Evolutionary conservation across 257 asterid genomes (phyloP), one percentile per base, ranked within the genome.

Genomic region (Solanum tarapatanum): DNA sequence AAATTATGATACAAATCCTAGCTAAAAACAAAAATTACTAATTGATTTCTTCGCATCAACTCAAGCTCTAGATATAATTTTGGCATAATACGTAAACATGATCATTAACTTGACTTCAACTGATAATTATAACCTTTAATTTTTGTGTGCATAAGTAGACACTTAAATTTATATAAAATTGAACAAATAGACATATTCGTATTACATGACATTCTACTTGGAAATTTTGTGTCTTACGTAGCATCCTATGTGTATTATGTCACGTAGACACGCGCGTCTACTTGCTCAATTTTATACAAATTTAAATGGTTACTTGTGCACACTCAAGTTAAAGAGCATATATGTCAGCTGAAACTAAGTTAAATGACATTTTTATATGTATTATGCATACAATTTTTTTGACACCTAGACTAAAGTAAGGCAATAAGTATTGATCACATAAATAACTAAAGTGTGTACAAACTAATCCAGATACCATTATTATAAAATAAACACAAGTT

Each of bases 281-380:
- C 60, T 5, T 51, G 21, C 23, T 51, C 60, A 16, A 2, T 51
- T 17, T 51, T 51, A 6, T 16, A 51, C 3, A 5, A 51, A 2
- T 45, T 45, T 45, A 45, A 45, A 12, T 45, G 17, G 1, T 6
- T 45, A 45, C 17, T 12, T 43, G 0, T 17, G 23, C 0, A 51
- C 4, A 6, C 1, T 7, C n/a, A 51, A 16, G 0, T 51, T 51
- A 0, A 51, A 51, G 0, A 6, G 0, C 9, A 51, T 16, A 16
- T 7, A 16, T 14, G 0, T 2, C 1, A 51, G 23, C 9, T 51
- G 0, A 51, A 51, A 16, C 0, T 1, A 51, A 51, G 7, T 51
- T 51, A 51, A 16, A 51, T 0, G 4, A 2, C 51, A 43, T 43
- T 11, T 45, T 13, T 45, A 51, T 45, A 51, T 17, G 0, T 51